Evolutionary conservation across 75 land plant species (phyloP), one percentile per base, ranked within the genome.

Genomic region (Pinus taeda): DNA sequence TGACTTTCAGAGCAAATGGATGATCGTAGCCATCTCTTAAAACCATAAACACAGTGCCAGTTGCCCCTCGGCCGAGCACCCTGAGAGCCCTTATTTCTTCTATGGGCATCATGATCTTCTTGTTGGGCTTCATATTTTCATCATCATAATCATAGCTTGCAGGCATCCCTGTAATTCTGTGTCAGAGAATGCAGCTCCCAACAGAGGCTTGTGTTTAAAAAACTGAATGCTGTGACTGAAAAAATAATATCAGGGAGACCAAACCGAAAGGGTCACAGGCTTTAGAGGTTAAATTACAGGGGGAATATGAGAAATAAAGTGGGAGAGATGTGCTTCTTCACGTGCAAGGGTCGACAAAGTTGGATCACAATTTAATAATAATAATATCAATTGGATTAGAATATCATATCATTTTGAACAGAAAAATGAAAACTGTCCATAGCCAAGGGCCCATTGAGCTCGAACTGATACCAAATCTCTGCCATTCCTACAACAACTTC

Each of bases 291-390:
- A 39, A 39, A 39, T 39, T 39, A 39, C 39, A 20, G 39, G 11
- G 24, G 36, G 72, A 69, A 69, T 69, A 42, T 69, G 72, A 69
- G 72, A 21, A 69, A 53, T 18, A 39, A 69, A 69, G 72, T 69
- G 49, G 53, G 42, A 49, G 17, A 9, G 55, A 37, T 37, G 53
- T 39, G 53, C 72, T 69, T 69, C 72, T 69, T 69, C 42, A 69
- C 53, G 72, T 36, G 72, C 72, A 69, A 17, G 49, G 72, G 55
- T 39, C 49, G 42, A 21, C 20, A 69, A 69, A 49, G 12, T 49
- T 49, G 55, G 55, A 49, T 49, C 55, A 49, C 9, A 49, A 49
- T 49, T 49, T 9, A 49, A 49, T 49, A 45, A 45, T 39, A 39
- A 39, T 39, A 39, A 39, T 5, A 39, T 39, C 6, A 5, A 4